Percentiles rank a stretch among this genome's conserved stretches.
phyloP scores from a whole-genome alignment of 495 filamentous ascomycete genomes.

The Trichoderma gamsii region DNA sequence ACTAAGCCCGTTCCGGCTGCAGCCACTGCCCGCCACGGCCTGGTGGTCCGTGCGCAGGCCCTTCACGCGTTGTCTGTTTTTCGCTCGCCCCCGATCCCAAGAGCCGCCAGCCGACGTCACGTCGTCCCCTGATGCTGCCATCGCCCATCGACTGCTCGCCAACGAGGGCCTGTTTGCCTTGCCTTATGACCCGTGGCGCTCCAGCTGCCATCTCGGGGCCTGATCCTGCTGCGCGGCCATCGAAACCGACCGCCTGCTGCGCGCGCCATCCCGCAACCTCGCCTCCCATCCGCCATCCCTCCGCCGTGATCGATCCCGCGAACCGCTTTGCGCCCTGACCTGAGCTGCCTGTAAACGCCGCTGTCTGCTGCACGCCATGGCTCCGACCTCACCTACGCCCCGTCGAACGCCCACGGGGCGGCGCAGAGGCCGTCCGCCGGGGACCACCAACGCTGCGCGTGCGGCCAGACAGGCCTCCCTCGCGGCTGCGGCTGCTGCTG shows the following conservation, averaged over 20 bases:
- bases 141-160: slow-evolving; percentile 10
- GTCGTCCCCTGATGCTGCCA: slow-evolving; percentile 16
- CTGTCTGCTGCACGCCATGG: slow-evolving; percentile 29
- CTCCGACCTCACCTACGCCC: slow-evolving; percentile 38
- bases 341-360: not conserved
- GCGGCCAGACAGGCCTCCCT: slow-evolving; percentile 23
- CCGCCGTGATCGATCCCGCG: slow-evolving; percentile 19
- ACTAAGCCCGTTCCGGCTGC: not conserved
- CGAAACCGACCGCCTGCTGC: slow-evolving; percentile 4
- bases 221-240: not conserved
- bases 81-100: slow-evolving; percentile 6
- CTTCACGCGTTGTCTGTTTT: slow-evolving; percentile 15
- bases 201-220: not conserved
- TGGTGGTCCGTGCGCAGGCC: slow-evolving; percentile 15
- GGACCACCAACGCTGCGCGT: slow-evolving; percentile 36
- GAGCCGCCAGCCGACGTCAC: slow-evolving; percentile 17
- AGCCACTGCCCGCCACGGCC: not conserved
- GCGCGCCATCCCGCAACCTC: slow-evolving; percentile 21
- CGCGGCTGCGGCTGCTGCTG: slow-evolving; percentile 35
- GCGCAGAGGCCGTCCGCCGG: slow-evolving; percentile 38
- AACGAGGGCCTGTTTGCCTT: slow-evolving; percentile 3
- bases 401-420: slow-evolving; percentile 34
- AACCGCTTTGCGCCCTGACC: slow-evolving; percentile 15
- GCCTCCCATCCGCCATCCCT: slow-evolving; percentile 24
- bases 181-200: not conserved